phyloP scores from a whole-genome alignment of 179 eudicot genomes.

The Amaranthus tricolor region DNA sequence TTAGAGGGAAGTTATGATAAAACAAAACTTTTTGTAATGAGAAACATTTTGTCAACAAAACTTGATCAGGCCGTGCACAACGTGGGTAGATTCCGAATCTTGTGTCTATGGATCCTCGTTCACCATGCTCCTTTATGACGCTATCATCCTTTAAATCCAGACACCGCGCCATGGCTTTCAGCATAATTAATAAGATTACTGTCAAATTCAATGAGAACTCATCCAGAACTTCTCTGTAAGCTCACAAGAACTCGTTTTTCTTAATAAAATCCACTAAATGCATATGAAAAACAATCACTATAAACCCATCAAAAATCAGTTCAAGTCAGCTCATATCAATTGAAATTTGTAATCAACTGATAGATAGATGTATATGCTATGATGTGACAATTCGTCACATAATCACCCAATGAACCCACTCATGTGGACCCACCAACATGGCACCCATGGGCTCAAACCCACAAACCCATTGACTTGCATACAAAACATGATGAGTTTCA shows the following conservation, averaged over 20 bases:
- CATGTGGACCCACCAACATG: no score
- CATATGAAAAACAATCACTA: background rate
- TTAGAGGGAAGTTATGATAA: no score
- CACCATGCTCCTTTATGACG: slow-evolving; percentile 31
- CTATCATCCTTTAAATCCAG: slow-evolving; percentile 30
- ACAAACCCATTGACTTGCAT: no score
- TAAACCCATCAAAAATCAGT: background rate
- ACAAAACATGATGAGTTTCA: no score
- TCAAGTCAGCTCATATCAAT: background rate
- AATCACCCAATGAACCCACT: no score
- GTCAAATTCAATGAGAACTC: slow-evolving; percentile 22
- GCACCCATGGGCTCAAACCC: no score
- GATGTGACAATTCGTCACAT: no score
- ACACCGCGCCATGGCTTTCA: slow-evolving; percentile 37
- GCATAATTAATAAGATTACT: slow-evolving; percentile 22
- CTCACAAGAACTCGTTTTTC: background rate
- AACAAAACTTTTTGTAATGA: no score
- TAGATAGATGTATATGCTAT: no score
- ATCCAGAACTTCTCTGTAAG: slow-evolving; percentile 23
- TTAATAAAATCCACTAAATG: background rate
- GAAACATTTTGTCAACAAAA: no score
- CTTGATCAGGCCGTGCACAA: slow-evolving; percentile 48
- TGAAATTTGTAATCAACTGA: no score
- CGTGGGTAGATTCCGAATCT: slow-evolving; percentile 64
- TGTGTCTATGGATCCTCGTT: slow-evolving; percentile 26